Evolutionary conservation across 1,284 basidiomycete genomes (phyloP).

Genomic region (Ustilago shanxiensis): DNA sequence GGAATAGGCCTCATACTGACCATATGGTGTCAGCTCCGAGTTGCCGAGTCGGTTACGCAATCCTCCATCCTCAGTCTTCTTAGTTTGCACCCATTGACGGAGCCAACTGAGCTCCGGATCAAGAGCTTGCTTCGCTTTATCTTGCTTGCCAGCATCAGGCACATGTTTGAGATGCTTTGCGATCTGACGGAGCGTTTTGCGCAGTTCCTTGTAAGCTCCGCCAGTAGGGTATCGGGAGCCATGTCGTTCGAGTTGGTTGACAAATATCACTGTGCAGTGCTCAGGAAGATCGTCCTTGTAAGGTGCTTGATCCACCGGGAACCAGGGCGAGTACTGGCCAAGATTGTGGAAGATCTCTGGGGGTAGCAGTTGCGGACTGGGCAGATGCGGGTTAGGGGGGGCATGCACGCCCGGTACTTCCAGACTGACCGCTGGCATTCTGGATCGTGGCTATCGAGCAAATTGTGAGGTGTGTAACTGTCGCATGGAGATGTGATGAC

Average conservation of each 20-base stretch:
- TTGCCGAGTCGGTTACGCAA: slow-evolving; percentile 45
- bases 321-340: slow-evolving; percentile 54
- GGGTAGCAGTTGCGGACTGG: slow-evolving; percentile 20
- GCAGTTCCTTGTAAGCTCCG: slow-evolving; percentile 41
- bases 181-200: slow-evolving; percentile 41
- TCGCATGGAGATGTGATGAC: too few species aligned
- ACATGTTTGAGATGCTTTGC: slow-evolving; percentile 45
- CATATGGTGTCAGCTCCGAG: slow-evolving; percentile 47
- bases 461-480: too few species aligned
- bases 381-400: slow-evolving; percentile 15
- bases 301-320: slow-evolving; percentile 8
- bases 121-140: slow-evolving; percentile 15
- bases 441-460: neutral
- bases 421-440: slow-evolving; percentile 34
- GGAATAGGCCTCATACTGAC: slow-evolving; percentile 46
- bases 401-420: neutral
- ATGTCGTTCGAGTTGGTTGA: slow-evolving; percentile 50
- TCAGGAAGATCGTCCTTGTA: neutral
- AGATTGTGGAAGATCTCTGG: slow-evolving; percentile 45
- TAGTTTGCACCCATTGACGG: slow-evolving; percentile 29
- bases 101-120: slow-evolving; percentile 40
- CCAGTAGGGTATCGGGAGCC: slow-evolving; percentile 48
- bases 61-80: slow-evolving; percentile 42
- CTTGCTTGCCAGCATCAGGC: slow-evolving; percentile 6
- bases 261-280: slow-evolving; percentile 38